These are phyloP conservation scores for Clitoria ternatea DNA, from an alignment of 306 rosid genomes.

Conservation along the genomic window DNA sequence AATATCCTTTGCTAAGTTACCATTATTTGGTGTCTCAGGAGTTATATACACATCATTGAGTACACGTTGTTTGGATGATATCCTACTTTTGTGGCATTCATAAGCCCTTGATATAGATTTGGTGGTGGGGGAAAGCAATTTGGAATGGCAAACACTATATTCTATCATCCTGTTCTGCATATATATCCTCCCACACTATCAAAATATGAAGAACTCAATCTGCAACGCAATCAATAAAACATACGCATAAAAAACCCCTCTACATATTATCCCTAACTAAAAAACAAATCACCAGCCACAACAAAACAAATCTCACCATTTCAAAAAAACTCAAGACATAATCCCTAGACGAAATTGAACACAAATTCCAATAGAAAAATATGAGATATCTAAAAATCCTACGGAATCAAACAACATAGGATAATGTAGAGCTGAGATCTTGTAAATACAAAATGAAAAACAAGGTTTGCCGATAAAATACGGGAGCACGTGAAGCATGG, in stretches of 20 bases:
- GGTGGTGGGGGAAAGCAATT: constrained; percentile 67
- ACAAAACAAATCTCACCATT: constrained; percentile 40
- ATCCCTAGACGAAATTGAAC: not conserved
- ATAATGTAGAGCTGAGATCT: constrained; percentile 48
- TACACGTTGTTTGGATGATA: constrained; percentile 77
- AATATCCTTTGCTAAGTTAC: too few relatives aligned
- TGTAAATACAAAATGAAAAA: not conserved
- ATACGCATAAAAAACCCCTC: not conserved
- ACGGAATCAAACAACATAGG: not conserved
- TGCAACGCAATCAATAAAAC: constrained; percentile 20
- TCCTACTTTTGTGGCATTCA: constrained; percentile 74
- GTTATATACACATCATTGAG: too few relatives aligned
- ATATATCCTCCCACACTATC: constrained; percentile 29
- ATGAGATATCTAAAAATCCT: constrained; percentile 13
- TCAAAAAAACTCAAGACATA: not conserved
- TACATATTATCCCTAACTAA: not conserved
- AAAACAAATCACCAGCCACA: constrained; percentile 16
- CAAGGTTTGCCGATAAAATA: constrained; percentile 23
- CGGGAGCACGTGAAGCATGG: not conserved
- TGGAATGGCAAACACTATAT: constrained; percentile 95
- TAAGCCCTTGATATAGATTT: constrained; percentile 82
- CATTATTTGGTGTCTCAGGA: too few relatives aligned
- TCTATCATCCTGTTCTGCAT: constrained; percentile 88
- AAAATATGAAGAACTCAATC: constrained; percentile 43
- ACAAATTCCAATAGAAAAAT: not conserved